Evolutionary conservation across 2,329 filamentous ascomycete genomes (phyloP), one percentile per base, ranked within the genome.

Genomic region (Clarireedia paspali): DNA sequence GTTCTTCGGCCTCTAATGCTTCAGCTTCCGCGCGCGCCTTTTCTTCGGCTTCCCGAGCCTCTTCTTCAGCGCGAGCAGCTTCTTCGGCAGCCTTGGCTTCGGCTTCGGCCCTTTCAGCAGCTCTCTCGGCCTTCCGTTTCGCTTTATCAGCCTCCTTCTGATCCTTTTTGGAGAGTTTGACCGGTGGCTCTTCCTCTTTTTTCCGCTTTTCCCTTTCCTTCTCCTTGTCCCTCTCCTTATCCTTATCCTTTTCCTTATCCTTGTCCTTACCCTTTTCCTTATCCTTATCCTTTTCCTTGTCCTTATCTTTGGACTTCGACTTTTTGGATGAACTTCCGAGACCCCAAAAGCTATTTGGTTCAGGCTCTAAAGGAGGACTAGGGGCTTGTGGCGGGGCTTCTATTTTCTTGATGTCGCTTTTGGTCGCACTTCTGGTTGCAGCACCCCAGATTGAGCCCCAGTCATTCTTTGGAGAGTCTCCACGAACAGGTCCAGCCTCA

Each of bases 111-210:
- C 77, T 65, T 20, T 78, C 76, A 26, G 78, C 74, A 63, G 77
- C 78, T 62, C 77, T 65, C n/a, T 78, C 76, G 26, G 78, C 74
- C 65, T 76, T 78, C 62, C 75, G 75, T 12, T 73, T 71, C 59
- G 79, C 77, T 58, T 75, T 78, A 12, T 63, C 63, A 4, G 77
- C 75, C 63, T 77, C 77, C 62, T 76, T 75, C 17, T 75, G 72
- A 62, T 80, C 77, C 58, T 75, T 79, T 62, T 77, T 75, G 65
- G 66, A 74, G 44, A 79, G 68, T 64, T 75, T 78, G n/a, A 60
- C 45, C 5, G 65, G 62, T 10, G 60, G 58, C 26, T 49, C 67
- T 61, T 72, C 73, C 38, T 49, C 30, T 73, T 71, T 27, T 24
- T 39, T 26, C 74, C 44, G 72, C 69, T 61, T 75, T 42, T 72